Evolutionary conservation across 345 rosid genomes (phyloP).

Genomic region (Lumnitzera littorea): DNA sequence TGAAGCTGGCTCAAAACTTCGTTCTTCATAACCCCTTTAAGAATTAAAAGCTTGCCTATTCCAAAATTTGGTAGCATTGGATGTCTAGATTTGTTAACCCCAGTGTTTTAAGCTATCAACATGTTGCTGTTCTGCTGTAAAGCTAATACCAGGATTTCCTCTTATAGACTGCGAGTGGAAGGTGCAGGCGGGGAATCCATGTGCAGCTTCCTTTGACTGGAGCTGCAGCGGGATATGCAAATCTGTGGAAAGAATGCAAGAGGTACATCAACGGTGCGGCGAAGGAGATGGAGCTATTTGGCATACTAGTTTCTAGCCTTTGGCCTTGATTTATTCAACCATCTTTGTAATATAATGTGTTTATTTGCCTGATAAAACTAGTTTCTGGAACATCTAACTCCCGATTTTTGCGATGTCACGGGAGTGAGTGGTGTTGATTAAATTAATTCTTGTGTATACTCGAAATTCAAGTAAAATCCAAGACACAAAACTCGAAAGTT

Average conservation of each 20-base stretch:
- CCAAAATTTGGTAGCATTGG: too few relatives aligned
- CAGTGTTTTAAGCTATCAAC: too few relatives aligned
- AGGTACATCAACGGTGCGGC: conserved; percentile 65
- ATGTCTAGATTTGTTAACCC: too few relatives aligned
- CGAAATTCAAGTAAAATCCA: background rate
- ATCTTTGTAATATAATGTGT: conserved; percentile 15
- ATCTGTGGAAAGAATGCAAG: conserved; percentile 63
- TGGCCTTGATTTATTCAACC: conserved; percentile 12
- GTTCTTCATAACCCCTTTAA: too few relatives aligned
- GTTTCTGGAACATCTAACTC: conserved; percentile 13
- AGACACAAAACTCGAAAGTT: background rate
- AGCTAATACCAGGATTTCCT: background rate
- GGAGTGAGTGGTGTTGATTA: conserved; percentile 29
- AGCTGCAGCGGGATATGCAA: conserved; percentile 72
- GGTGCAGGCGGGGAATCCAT: conserved; percentile 72
- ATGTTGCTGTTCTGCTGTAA: too few relatives aligned
- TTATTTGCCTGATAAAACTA: background rate
- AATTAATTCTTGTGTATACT: conserved; percentile 19
- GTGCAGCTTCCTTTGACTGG: conserved; percentile 82
- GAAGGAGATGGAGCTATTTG: conserved; percentile 76
- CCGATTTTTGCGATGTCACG: conserved; percentile 30
- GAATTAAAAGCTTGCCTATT: too few relatives aligned
- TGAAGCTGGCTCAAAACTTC: background rate
- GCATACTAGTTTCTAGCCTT: conserved; percentile 75
- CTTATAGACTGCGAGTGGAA: conserved; percentile 69